Base-by-base conservation (phyloP, 768 basidiomycete genomes). In the Suillus plorans region DNA sequence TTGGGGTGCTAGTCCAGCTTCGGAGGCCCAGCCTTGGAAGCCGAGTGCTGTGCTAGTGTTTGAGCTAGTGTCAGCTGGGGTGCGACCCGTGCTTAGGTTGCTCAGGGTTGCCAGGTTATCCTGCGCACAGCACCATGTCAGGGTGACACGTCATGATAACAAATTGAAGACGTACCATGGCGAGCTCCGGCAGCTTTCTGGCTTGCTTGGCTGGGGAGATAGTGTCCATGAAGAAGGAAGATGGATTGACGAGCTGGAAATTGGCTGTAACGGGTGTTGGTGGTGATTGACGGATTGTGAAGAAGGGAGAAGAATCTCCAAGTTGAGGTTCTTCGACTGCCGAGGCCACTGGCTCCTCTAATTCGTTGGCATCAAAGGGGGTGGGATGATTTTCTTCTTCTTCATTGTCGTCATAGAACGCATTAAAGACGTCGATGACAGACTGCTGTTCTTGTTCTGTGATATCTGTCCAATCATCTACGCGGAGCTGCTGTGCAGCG, bases 21-120 rank as follows among this genome's bases (percentile, higher is more conserved):
- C 75, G 22, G 74, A 76, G 25, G 73, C 74, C 75, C 75, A 76
- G 55, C 60, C 63, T 59, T 77, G 74, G 74, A 73, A 76, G 44
- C 74, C 69, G 22, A 61, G 53, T 20, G 31, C 63, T 18, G 67
- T 39, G 60, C 25, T 63, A 3, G 67, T 66, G 31, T 62, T 68
- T 5, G n/a, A 12, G 6, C 20, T 8, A 2, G 28, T 37, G 52
- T 70, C 69, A 14, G 72, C 71, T 36, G 68, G 64, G 1, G 67
- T 56, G 53, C 75, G 74, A 28, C 64, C 71, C 28, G 59, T 36
- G 65, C 62, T 70, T 41, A 76, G 71, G 59, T 71, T 69, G 55
- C 59, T 74, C 0, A 75, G 69, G 55, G 72, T 76, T 62, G 70
- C 70, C 3, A 75, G 63, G 62, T 75, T 69, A 44, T 75, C 74